Percentiles rank a stretch among this genome's conserved stretches.
Conservation (phyloP, 352 stramenopile genomes). For the Phytophthora sansomeana region DNA sequence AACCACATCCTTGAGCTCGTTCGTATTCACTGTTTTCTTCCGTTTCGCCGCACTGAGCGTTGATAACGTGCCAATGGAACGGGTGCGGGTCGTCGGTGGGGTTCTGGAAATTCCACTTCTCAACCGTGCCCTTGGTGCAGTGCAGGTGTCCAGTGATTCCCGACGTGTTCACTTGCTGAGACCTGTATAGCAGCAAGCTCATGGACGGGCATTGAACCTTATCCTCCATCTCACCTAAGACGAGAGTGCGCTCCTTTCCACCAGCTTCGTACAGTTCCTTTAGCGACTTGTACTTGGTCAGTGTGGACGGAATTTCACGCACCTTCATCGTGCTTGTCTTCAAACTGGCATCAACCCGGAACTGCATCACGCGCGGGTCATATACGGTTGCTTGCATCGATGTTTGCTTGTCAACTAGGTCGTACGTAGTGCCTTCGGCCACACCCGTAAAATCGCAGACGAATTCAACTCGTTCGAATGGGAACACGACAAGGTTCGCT, state of each 20-base stretch:
- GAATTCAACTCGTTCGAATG: slow-evolving; percentile 64
- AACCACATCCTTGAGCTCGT: slow-evolving; percentile 77
- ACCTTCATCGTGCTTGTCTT: slow-evolving; percentile 51
- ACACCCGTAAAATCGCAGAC: slow-evolving; percentile 64
- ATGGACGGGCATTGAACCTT: slow-evolving; percentile 48
- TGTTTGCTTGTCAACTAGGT: slow-evolving; percentile 58
- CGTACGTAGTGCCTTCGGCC: slow-evolving; percentile 52
- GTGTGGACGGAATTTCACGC: slow-evolving; percentile 44
- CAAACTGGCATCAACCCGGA: slow-evolving; percentile 49
- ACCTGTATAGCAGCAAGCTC: slow-evolving; percentile 47
- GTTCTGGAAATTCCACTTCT: slow-evolving; percentile 87
- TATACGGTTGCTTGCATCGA: slow-evolving; percentile 56
- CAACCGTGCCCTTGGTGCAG: slow-evolving; percentile 78
- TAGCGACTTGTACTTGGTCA: slow-evolving; percentile 62
- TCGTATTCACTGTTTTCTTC: slow-evolving; percentile 73
- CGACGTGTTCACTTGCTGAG: slow-evolving; percentile 65
- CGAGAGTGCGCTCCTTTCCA: slow-evolving; percentile 62
- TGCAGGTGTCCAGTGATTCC: slow-evolving; percentile 49
- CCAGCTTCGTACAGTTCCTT: slow-evolving; percentile 60
- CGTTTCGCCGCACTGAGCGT: slow-evolving; percentile 71
- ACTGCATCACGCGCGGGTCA: slow-evolving; percentile 55
- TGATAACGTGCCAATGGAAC: slow-evolving; percentile 86
- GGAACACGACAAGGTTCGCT: slow-evolving; percentile 46
- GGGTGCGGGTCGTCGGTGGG: slow-evolving; percentile 78
- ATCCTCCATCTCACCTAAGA: slow-evolving; percentile 65